Percentiles rank a stretch among this genome's conserved stretches.
Conservation (phyloP, 1,284 basidiomycete species). For the Trametes polyzona region DNA sequence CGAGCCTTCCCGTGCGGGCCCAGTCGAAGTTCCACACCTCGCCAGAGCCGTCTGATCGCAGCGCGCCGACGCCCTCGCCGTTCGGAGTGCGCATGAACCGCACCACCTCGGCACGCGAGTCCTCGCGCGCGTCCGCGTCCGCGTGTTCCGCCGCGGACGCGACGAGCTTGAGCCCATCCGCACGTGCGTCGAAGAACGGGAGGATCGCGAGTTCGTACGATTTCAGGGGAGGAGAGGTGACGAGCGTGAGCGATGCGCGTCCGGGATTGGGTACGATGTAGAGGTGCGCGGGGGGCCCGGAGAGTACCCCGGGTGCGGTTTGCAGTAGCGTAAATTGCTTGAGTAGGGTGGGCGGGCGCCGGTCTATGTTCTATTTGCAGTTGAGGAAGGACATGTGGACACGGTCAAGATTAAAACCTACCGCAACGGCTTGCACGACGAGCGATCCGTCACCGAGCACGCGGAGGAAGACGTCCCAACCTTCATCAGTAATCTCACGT, state of each 20-base stretch:
- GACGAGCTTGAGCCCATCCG: conserved; percentile 49
- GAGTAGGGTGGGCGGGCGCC: conserved; percentile 86
- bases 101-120: conserved; percentile 49
- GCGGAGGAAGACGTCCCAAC: conserved; percentile 80
- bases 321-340: conserved; percentile 76
- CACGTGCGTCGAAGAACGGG: conserved; percentile 63
- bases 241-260: conserved; percentile 50
- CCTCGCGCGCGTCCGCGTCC: conserved; percentile 44
- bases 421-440: conserved; percentile 73
- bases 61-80: conserved; percentile 69
- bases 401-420: conserved; percentile 42
- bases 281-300: conserved; percentile 44
- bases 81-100: conserved; percentile 77
- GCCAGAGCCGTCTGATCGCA: conserved; percentile 56
- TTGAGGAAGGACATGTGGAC: background rate
- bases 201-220: conserved; percentile 58
- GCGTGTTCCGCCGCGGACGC: conserved; percentile 38
- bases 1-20: conserved; percentile 40
- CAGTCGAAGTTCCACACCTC: conserved; percentile 63
- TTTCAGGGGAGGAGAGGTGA: conserved; percentile 63
- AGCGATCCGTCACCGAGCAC: conserved; percentile 73
- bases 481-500: conserved; percentile 65
- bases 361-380: conserved; percentile 74
- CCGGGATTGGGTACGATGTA: conserved; percentile 55
- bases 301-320: conserved; percentile 53